These are phyloP conservation scores for Delonix regia DNA, from an alignment of 306 rosid genomes.

Conservation along the genomic window DNA sequence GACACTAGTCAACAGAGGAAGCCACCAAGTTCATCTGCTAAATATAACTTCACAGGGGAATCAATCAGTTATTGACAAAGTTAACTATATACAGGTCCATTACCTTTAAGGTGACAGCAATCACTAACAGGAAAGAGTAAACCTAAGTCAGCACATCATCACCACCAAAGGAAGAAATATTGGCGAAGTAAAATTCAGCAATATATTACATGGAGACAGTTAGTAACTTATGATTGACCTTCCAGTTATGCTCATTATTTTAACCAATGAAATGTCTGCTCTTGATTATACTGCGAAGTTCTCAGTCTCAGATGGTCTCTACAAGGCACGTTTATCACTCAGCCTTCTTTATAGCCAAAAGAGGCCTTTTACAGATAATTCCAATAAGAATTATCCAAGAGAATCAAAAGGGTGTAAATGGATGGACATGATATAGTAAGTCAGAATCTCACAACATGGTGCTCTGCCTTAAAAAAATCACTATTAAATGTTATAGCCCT, in stretches of 20 bases:
- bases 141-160: background rate
- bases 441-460: background rate
- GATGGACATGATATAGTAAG: background rate
- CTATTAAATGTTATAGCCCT: background rate
- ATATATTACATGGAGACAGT: background rate
- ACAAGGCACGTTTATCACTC: constrained; percentile 5
- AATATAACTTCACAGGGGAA: background rate
- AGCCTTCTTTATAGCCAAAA: constrained; percentile 8
- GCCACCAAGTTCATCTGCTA: background rate
- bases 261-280: background rate
- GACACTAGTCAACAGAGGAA: too few relatives aligned
- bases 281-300: background rate
- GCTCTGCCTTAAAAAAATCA: too few relatives aligned
- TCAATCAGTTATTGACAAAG: background rate
- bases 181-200: background rate
- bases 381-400: background rate
- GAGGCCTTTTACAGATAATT: background rate
- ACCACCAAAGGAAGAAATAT: too few relatives aligned
- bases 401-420: constrained; percentile 10
- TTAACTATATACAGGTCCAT: background rate
- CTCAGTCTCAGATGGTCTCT: background rate
- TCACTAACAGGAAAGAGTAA: background rate
- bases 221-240: background rate
- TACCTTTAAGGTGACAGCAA: background rate
- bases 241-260: background rate